A percentile compares a stretch with the other conserved stretches of the same genome.
Evolutionary conservation across 345 rosid species (phyloP).

Genomic region (Euclidium syriacum): DNA sequence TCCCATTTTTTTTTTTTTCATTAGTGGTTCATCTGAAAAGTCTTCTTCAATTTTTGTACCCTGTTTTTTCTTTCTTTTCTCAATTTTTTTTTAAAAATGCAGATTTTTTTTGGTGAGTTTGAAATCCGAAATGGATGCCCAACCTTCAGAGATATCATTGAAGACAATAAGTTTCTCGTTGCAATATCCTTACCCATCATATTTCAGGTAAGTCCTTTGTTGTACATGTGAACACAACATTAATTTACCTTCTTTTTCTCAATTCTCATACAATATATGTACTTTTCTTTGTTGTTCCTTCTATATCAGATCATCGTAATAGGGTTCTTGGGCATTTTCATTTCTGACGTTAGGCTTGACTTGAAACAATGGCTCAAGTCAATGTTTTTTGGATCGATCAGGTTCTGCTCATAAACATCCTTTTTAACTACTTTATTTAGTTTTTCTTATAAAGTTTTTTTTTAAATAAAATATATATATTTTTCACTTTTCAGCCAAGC

Average conservation of each 20-base stretch:
- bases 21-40: background rate
- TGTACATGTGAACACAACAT: background rate
- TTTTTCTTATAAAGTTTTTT: background rate
- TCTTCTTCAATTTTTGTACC: background rate
- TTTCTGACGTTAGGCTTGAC: constrained; percentile 40
- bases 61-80: no score
- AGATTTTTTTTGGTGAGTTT: constrained; percentile 73
- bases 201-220: constrained; percentile 50
- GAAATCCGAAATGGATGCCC: constrained; percentile 69
- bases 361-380: constrained; percentile 53
- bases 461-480: background rate
- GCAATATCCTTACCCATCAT: constrained; percentile 45
- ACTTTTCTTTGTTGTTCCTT: background rate
- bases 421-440: background rate
- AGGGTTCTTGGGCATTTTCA: constrained; percentile 53
- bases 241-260: no score
- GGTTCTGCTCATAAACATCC: constrained; percentile 34
- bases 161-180: constrained; percentile 57
- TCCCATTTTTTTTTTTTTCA: background rate
- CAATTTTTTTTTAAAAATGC: background rate
- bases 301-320: constrained; percentile 46
- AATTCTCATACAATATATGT: no score
- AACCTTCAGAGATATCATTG: constrained; percentile 50
- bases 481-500: constrained; percentile 2
- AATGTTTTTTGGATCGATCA: constrained; percentile 42